phyloP scores from a whole-genome alignment of 2,329 filamentous ascomycete species.

The Calonectria hawksworthii region DNA sequence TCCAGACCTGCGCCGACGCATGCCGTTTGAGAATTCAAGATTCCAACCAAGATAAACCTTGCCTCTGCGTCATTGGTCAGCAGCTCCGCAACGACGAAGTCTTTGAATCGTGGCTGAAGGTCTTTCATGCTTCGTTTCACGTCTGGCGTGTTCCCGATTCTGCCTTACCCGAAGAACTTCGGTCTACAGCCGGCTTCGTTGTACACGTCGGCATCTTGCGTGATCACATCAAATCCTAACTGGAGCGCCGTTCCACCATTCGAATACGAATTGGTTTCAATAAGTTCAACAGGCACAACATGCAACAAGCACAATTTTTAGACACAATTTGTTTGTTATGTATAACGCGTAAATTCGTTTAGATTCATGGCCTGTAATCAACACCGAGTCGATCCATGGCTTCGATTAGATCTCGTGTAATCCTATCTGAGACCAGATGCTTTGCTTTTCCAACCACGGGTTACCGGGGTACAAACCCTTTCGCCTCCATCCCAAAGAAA shows the following conservation, averaged over 20 bases:
- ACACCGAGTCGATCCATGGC: constrained; percentile 30
- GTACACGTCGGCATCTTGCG: constrained; percentile 82
- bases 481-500: constrained; percentile 29
- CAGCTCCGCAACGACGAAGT: constrained; percentile 89
- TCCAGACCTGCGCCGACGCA: constrained; percentile 83
- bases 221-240: constrained; percentile 26
- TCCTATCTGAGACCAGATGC: constrained; percentile 26
- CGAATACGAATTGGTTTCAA: not conserved
- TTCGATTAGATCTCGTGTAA: constrained; percentile 29
- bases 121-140: constrained; percentile 76
- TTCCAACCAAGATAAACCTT: constrained; percentile 56
- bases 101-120: constrained; percentile 83
- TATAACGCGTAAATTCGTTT: constrained; percentile 22
- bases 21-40: constrained; percentile 69
- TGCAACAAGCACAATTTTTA: not conserved
- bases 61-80: constrained; percentile 87
- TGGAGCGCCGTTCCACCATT: not conserved
- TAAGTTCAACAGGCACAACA: not conserved
- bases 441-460: constrained; percentile 31
- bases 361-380: constrained; percentile 25
- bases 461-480: constrained; percentile 27
- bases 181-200: constrained; percentile 79
- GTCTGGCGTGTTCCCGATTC: constrained; percentile 83
- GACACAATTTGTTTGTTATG: not conserved
- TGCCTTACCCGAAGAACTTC: constrained; percentile 70